phyloP scores from a whole-genome alignment of 1,284 basidiomycete species.

The Cryptococcus sp. region DNA sequence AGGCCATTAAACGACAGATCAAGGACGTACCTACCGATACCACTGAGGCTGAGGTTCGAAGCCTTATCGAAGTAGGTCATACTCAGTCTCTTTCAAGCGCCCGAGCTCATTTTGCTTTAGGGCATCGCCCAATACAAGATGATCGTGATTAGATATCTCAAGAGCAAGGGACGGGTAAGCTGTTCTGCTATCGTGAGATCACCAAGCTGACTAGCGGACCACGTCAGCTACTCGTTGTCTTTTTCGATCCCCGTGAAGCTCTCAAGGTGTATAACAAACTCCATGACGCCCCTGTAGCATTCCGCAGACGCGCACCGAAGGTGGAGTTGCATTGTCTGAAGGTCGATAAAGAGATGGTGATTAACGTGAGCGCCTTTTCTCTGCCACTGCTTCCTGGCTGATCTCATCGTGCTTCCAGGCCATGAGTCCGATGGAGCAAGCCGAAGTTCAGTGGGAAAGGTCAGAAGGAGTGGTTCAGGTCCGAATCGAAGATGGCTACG shows the following conservation, averaged over 20 bases:
- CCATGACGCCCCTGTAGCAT: constrained; percentile 13
- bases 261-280: constrained; percentile 30
- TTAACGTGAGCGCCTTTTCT: too few species aligned
- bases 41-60: constrained; percentile 19
- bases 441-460: constrained; percentile 9
- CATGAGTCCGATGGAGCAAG: constrained; percentile 26
- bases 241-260: constrained; percentile 44
- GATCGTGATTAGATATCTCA: constrained; percentile 34
- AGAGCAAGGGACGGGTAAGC: constrained; percentile 34
- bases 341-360: constrained; percentile 15
- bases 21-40: constrained; percentile 26
- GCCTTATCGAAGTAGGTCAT: constrained; percentile 28
- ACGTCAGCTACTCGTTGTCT: constrained; percentile 38
- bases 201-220: background rate
- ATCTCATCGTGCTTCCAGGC: background rate
- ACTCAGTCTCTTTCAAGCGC: background rate
- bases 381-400: too few species aligned
- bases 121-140: constrained; percentile 31
- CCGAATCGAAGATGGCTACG: constrained; percentile 23
- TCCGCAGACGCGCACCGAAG: constrained; percentile 11
- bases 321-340: constrained; percentile 29
- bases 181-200: background rate
- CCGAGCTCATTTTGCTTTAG: constrained; percentile 10
- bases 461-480: constrained; percentile 10
- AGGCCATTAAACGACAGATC: constrained; percentile 20